phyloP scores from a whole-genome alignment of 2,329 filamentous ascomycete genomes.

The Colletotrichum zoysiae region DNA sequence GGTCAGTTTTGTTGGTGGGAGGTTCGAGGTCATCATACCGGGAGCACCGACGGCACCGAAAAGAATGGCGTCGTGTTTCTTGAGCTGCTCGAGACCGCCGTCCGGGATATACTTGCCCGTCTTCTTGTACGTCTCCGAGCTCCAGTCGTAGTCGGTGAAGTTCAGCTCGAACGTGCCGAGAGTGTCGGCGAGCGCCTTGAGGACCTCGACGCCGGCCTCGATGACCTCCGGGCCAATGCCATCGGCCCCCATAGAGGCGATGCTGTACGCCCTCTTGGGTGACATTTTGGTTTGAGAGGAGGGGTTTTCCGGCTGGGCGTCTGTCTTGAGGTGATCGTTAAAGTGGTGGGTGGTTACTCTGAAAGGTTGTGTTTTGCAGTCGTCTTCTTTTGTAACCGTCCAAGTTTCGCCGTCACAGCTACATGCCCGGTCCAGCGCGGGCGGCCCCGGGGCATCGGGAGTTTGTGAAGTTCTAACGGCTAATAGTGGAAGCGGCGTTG shows the following conservation, averaged over 20 bases:
- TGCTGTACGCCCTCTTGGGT: slow-evolving; percentile 57
- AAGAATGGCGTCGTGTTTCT: slow-evolving; percentile 48
- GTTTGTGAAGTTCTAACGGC: slow-evolving; percentile 11
- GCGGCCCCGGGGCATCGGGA: neutral
- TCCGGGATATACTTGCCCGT: slow-evolving; percentile 75
- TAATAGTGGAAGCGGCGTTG: slow-evolving; percentile 24
- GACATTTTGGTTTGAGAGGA: slow-evolving; percentile 30
- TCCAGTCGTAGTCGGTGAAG: slow-evolving; percentile 76
- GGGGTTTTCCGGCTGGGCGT: neutral
- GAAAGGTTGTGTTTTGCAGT: neutral
- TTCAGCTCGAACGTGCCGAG: slow-evolving; percentile 70
- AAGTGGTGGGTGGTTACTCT: neutral
- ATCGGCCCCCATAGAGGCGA: slow-evolving; percentile 73
- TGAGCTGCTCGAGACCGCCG: slow-evolving; percentile 59
- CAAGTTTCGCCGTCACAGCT: no score
- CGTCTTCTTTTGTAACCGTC: slow-evolving; percentile 20
- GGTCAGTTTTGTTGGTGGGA: no score
- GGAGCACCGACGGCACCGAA: slow-evolving; percentile 50
- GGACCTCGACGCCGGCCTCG: slow-evolving; percentile 69
- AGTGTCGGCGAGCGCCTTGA: slow-evolving; percentile 65
- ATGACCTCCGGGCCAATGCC: slow-evolving; percentile 76
- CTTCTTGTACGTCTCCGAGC: slow-evolving; percentile 74
- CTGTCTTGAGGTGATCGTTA: neutral
- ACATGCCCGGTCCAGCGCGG: no score
- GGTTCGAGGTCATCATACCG: neutral